Base-by-base conservation (phyloP, 2,329 filamentous ascomycete genomes). In the Emergomyces africanus region DNA sequence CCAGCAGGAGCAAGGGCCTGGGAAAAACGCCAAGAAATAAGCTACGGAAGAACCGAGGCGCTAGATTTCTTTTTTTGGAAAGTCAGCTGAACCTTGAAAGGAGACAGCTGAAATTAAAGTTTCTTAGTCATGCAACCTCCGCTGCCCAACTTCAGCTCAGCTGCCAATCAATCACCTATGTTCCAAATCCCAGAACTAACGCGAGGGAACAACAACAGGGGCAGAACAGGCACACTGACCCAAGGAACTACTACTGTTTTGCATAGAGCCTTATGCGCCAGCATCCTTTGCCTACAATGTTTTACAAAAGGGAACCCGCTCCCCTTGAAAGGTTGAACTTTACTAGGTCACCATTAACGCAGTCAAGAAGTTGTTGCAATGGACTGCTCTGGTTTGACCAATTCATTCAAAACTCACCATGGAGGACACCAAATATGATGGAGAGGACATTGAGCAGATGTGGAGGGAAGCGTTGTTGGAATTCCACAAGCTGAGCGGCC, bases 361-460 rank as follows among this genome's bases (percentile, higher is more conserved):
- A 20, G 15, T 20, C 20, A 9, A 30, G 20, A 44, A 9, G n/a
- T 28, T 20, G 28, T 20, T 37, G 10, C 28, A n/a, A 4, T 5
- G 18, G n/a, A 53, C 12, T 20, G 33, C 33, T 15, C 14, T 14
- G 20, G 15, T 39, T 41, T 9, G 8, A 6, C 35, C 15, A 39
- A 20, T 35, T 39, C 39, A 41, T 20, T 35, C 42, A 23, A 33
- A 48, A 30, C 41, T 9, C 25, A 46, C 28, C n/a, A 62, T 62
- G 61, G 42, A 53, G 15, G 49, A 39, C 28, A 42, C 49, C 30
- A 50, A 57, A 35, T 28, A 48, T 10, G 59, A 61, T 44, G 61
- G 61, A 51, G 48, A 61, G 35, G 59, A 61, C 33, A 57, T 62
- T 44, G 59, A 62, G 46, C 49, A 59, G 33, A 62, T 62, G 61